Base-by-base conservation (phyloP, 345 rosid species). In the Arabidopsis arenosa region DNA sequence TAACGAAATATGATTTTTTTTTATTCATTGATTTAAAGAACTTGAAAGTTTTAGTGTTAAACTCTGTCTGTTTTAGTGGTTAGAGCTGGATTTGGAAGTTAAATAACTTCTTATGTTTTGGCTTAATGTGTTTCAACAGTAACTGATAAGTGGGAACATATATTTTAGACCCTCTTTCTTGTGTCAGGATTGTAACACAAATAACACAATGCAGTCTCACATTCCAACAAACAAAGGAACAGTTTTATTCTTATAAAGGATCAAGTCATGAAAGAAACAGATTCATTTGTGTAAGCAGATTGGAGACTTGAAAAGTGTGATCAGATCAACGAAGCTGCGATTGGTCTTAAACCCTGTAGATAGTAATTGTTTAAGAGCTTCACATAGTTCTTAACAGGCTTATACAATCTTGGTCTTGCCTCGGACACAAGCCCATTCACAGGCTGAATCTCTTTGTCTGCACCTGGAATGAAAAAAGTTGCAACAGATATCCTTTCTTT, bases 331-430 rank as follows among this genome's bases (percentile, higher is more conserved):
- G 86, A 86, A 69, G 79, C 83, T 83, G 84, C 85, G 14, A 84
- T 75, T 0, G 85, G 79, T 33, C 84, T 73, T 66, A 64, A 70
- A 7, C 86, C 85, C 18, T 47, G 57, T 45, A 81, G 82, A 52
- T 77, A 83, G 66, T 83, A 67, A 15, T 78, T 66, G 37, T 81
- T 77, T 43, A 54, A 78, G 48, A 77, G 52, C 39, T 73, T 59
- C 6, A 51, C 75, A 78, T 79, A 80, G 76, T 84, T 78, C 60
- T 80, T 85, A 47, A 85, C 75, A 9, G 61, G 79, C 75, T 65
- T 87, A 79, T 84, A 85, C 62, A 79, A 52, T 70, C 81, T 73
- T 33, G 89, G 89, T 80, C 81, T 80, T 4, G 53, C 9, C 48
- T 80, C 84, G 49, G 51, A 63, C 36, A 73, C 63, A 33, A 81